Conservation (phyloP, 139 green algal species). For the Auxenochlorella pyrenoidosa region DNA sequence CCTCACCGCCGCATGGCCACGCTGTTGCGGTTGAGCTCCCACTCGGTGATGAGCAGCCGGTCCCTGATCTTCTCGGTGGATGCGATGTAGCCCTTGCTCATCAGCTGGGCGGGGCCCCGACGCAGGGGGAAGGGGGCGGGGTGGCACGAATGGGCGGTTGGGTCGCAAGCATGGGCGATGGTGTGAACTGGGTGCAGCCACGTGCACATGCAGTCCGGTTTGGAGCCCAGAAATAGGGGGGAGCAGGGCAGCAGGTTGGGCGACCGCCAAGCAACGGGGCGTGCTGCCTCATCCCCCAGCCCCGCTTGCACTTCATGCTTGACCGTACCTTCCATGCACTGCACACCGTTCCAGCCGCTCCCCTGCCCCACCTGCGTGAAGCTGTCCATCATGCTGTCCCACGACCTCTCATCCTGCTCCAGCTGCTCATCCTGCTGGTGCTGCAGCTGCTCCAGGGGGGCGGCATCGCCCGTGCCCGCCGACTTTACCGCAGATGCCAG, state of each 20-base stretch:
- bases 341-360: neutral
- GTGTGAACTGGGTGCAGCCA: too few species aligned
- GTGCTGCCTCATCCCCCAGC: neutral
- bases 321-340: too few species aligned
- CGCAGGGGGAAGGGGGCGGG: neutral
- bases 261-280: too few species aligned
- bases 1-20: conserved; percentile 27
- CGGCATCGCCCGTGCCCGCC: neutral
- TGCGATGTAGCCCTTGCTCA: conserved; percentile 48
- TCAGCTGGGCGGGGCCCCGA: conserved; percentile 2
- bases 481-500: conserved; percentile 13
- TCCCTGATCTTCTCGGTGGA: conserved; percentile 38
- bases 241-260: too few species aligned
- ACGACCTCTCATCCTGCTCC: conserved; percentile 1
- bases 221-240: too few species aligned
- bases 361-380: conserved; percentile 12
- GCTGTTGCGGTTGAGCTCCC: conserved; percentile 29
- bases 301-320: too few species aligned
- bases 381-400: conserved; percentile 12
- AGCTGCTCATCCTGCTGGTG: conserved; percentile 35
- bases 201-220: too few species aligned
- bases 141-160: neutral
- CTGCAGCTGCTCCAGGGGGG: conserved; percentile 11
- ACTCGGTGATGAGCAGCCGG: conserved; percentile 36
- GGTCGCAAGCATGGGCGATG: neutral